Conservation (phyloP, 2,329 filamentous ascomycete species). For the Grosmannia huntii region DNA sequence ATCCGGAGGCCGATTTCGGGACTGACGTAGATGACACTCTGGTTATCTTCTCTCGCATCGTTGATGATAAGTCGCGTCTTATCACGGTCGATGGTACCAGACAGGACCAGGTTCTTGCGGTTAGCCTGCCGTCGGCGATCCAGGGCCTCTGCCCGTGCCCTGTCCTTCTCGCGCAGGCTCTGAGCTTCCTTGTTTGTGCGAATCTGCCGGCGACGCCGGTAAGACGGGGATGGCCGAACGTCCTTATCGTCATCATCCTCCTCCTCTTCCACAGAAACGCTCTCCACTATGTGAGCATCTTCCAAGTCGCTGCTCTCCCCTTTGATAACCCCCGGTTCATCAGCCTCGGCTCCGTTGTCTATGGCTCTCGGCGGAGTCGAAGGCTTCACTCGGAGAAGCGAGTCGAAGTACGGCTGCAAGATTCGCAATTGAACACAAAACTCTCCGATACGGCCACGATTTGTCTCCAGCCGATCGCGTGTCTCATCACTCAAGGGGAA, state of each 20-base stretch:
- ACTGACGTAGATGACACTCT: conserved; percentile 52
- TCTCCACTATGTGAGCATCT: background rate
- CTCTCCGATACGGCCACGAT: conserved; percentile 6
- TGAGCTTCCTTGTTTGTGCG: conserved; percentile 36
- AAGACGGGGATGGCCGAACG: conserved; percentile 18
- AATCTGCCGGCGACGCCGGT: conserved; percentile 32
- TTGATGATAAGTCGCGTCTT: conserved; percentile 50
- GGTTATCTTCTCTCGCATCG: conserved; percentile 45
- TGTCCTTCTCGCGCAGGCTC: conserved; percentile 42
- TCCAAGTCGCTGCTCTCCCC: background rate
- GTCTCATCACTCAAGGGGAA: conserved; percentile 3
- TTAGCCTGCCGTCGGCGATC: conserved; percentile 36
- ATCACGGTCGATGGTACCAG: conserved; percentile 29
- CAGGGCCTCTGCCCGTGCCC: conserved; percentile 39
- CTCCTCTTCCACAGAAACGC: background rate
- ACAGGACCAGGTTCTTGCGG: conserved; percentile 30
- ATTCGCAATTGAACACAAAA: conserved; percentile 14
- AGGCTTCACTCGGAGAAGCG: background rate
- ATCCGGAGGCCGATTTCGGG: conserved; percentile 50
- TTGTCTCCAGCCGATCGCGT: conserved; percentile 2
- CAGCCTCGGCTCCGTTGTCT: background rate
- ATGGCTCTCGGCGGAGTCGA: background rate
- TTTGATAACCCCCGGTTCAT: background rate
- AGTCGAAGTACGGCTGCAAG: conserved; percentile 11
- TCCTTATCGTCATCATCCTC: conserved; percentile 6